phyloP scores from a whole-genome alignment of 1,284 basidiomycete species.

The Moniliella sp. region DNA sequence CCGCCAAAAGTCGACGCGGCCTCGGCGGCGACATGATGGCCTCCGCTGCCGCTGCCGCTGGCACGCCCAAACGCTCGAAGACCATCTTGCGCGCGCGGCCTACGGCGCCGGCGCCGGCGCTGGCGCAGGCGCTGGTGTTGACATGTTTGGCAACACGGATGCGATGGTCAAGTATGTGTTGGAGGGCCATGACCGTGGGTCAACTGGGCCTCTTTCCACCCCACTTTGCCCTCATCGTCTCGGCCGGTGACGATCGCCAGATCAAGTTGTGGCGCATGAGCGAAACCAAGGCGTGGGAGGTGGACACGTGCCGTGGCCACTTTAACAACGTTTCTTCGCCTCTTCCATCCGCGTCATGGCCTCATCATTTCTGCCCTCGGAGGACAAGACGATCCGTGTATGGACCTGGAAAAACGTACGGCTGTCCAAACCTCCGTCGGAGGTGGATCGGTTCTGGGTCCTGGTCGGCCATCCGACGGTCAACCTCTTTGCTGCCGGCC shows the following conservation, averaged over 20 bases:
- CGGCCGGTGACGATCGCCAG: constrained; percentile 84
- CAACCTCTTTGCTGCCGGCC: constrained; percentile 89
- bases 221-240: constrained; percentile 73
- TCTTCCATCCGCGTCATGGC: constrained; percentile 96
- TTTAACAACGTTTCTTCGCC: constrained; percentile 93
- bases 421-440: constrained; percentile 92
- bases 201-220: constrained; percentile 41
- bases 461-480: constrained; percentile 86
- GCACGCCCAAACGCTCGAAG: constrained; percentile 27
- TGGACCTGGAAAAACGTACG: constrained; percentile 79
- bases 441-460: constrained; percentile 96
- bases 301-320: constrained; percentile 94
- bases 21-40: constrained; percentile 9
- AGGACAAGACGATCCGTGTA: constrained; percentile 59
- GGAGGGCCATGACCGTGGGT: constrained; percentile 96
- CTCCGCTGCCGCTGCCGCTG: no score
- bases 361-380: constrained; percentile 55
- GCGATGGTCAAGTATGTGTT: constrained; percentile 83
- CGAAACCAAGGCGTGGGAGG: constrained; percentile 97
- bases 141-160: constrained; percentile 45
- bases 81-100: constrained; percentile 31
- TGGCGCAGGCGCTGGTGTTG: constrained; percentile 31
- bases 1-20: constrained; percentile 51
- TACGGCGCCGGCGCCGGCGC: constrained; percentile 4
- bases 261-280: constrained; percentile 99